Percentiles rank a stretch among this genome's conserved stretches.
Conservation (phyloP, 805 yeast species). For the Teunomyces lycoperdinae region DNA sequence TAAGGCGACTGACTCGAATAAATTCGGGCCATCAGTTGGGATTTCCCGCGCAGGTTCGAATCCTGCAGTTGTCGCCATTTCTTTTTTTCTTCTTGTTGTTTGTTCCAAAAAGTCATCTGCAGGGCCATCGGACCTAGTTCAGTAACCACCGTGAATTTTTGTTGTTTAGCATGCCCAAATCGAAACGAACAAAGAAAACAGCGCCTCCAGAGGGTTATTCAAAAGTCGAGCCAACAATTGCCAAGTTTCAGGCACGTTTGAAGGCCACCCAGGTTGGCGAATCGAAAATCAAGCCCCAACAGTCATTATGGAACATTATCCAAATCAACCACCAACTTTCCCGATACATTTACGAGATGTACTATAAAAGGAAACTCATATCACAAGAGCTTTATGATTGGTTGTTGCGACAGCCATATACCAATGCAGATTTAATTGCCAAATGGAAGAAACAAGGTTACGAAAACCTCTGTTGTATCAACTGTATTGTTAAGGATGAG, state of each 20-base stretch:
- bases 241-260: constrained; percentile 55
- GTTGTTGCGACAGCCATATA: constrained; percentile 63
- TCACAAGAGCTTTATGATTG: constrained; percentile 68
- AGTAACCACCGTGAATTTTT: background rate
- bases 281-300: constrained; percentile 49
- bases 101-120: background rate
- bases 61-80: constrained; percentile 14
- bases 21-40: constrained; percentile 13
- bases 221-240: constrained; percentile 63
- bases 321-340: constrained; percentile 73
- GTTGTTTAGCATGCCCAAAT: constrained; percentile 8
- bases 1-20: constrained; percentile 15
- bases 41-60: constrained; percentile 18
- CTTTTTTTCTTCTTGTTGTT: background rate
- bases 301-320: constrained; percentile 66
- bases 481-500: constrained; percentile 66
- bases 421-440: constrained; percentile 70
- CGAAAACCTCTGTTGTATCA: constrained; percentile 79
- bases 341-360: constrained; percentile 70
- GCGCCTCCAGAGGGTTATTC: constrained; percentile 72
- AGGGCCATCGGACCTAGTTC: background rate
- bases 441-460: constrained; percentile 83
- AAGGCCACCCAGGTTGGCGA: constrained; percentile 45
- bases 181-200: constrained; percentile 10
- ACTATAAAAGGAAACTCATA: constrained; percentile 67